Evolutionary conservation across 1,284 basidiomycete species (phyloP), one percentile per base, ranked within the genome.

Genomic region (Apiotrichum siamense): DNA sequence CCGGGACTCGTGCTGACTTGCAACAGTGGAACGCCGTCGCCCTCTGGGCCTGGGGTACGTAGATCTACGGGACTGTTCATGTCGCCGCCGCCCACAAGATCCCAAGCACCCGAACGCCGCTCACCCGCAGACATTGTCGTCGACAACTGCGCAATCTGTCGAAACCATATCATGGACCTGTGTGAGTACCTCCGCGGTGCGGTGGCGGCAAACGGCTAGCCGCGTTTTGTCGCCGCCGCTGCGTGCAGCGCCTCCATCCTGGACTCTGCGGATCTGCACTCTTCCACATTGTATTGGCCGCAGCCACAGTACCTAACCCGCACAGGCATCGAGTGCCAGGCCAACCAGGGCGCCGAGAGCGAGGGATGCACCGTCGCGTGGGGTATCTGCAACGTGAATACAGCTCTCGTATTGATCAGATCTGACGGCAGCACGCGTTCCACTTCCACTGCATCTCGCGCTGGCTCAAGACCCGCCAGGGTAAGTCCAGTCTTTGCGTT

Each of bases 371-470:
- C 94, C 52, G 94, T 96, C 5, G 96, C 96, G 2, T 99, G 94
- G 94, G 94, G 94, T 55, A 93, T 94, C 54, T 99, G 94, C 75
- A 99, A 99, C 74, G 94, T 96, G 66, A 57, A 18, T 5, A 12
- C 29, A 11, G 21, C 18, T 46, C 24, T 17, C 36, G 11, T 20
- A 11, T 36, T n/a, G 17, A 2, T 21, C 27, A 24, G 23, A 15
- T 10, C 29, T n/a, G 10, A 51, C 42, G 35, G 1, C 66, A 97
- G 93, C 94, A 99, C 72, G 94, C 94, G 5, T 99, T 99, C 81
- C 94, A 99, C 77, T 99, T 98, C 77, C 94, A 98, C 75, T 99
- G 94, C 76, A 99, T 99, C 71, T 96, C 93, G 20, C 85, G 96
- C 47, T 99, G 96, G 96, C 81, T 99, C 62, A 99, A 98, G 81